A percentile compares a stretch with the other conserved stretches of the same genome.
These are phyloP conservation scores for Malus fusca DNA, from an alignment of 306 rosid species.

Conservation along the genomic window DNA sequence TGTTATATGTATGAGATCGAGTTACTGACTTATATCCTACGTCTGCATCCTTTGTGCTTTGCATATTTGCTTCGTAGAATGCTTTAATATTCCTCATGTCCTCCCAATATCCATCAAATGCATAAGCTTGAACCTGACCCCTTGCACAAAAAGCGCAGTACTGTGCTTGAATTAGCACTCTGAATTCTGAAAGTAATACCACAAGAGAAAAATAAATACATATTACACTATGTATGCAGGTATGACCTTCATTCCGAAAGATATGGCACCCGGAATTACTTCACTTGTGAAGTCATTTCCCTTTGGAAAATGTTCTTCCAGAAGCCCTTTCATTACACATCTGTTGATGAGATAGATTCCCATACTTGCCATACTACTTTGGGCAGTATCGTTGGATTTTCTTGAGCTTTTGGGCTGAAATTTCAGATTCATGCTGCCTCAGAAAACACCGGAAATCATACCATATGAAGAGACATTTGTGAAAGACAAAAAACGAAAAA, in stretches of 20 bases:
- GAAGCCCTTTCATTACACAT: constrained; percentile 17
- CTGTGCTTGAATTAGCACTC: too few relatives aligned
- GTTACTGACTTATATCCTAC: constrained; percentile 20
- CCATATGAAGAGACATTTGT: background rate
- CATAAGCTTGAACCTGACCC: constrained; percentile 22
- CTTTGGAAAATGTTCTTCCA: constrained; percentile 19
- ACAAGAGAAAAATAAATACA: background rate
- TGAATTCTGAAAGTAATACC: background rate
- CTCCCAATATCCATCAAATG: constrained; percentile 35
- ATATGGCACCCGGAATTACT: constrained; percentile 36
- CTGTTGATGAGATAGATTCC: constrained; percentile 32
- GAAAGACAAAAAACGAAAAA: background rate
- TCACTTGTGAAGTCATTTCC: constrained; percentile 30
- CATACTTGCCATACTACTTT: constrained; percentile 21
- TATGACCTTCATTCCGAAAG: constrained; percentile 32
- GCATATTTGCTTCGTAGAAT: constrained; percentile 37
- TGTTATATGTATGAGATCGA: background rate
- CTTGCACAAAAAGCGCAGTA: background rate
- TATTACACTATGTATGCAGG: background rate
- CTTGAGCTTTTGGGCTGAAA: constrained; percentile 11
- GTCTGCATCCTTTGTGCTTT: constrained; percentile 18
- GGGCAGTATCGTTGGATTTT: background rate
- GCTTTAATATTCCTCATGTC: constrained; percentile 35
- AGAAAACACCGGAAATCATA: background rate
- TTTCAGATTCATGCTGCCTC: background rate